A percentile compares a stretch with the other conserved stretches of the same genome.
Conservation (phyloP, 2,329 filamentous ascomycete genomes). For the Paramyrothecium sp. region DNA sequence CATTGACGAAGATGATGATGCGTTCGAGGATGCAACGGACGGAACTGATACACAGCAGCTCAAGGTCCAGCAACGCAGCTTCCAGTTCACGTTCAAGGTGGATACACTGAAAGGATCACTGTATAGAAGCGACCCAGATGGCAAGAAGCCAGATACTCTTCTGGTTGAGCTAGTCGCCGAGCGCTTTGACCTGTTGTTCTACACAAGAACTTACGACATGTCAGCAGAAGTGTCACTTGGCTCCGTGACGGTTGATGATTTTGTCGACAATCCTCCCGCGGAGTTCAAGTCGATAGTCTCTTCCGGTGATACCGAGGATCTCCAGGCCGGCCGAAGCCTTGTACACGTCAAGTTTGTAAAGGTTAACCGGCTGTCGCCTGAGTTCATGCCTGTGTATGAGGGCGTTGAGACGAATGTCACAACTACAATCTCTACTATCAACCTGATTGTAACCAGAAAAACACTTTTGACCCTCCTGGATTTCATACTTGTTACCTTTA, state of each 20-base stretch:
- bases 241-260: constrained; percentile 87
- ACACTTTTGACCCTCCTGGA: constrained; percentile 90
- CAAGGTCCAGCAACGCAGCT: constrained; percentile 83
- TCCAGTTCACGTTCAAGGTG: constrained; percentile 96
- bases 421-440: constrained; percentile 90
- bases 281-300: constrained; percentile 99
- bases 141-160: constrained; percentile 72
- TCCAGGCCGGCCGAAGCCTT: constrained; percentile 74
- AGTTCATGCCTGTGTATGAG: constrained; percentile 89
- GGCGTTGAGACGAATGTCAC: constrained; percentile 93
- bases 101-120: constrained; percentile 92
- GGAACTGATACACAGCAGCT: constrained; percentile 55
- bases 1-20: constrained; percentile 66
- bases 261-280: constrained; percentile 82
- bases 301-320: constrained; percentile 71
- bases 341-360: constrained; percentile 87
- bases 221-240: constrained; percentile 86
- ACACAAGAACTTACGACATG: constrained; percentile 88
- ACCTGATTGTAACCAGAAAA: constrained; percentile 88
- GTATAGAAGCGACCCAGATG: constrained; percentile 80
- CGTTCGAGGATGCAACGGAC: constrained; percentile 66
- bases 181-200: constrained; percentile 83
- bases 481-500: constrained; percentile 91
- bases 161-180: constrained; percentile 91
- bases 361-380: constrained; percentile 87